Evolutionary conservation across 2,329 filamentous ascomycete genomes (phyloP), one percentile per base, ranked within the genome.

Genomic region (Gnomoniopsis smithogilvyi): DNA sequence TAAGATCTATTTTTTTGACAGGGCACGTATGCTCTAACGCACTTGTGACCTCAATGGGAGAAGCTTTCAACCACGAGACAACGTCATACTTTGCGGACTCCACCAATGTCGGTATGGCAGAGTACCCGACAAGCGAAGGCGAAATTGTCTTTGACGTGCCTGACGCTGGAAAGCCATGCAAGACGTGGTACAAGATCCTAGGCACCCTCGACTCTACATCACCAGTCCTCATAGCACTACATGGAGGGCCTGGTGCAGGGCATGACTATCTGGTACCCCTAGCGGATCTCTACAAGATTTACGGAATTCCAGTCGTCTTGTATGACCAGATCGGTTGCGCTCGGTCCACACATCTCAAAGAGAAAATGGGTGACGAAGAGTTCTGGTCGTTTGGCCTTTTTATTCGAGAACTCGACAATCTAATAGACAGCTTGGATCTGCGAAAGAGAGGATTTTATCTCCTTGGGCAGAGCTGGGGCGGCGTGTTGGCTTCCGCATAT

Each of bases 251-350:
- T 3, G 79, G 79, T 15, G 71, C 73, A 24, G 70, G 73, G 17
- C 76, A 78, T 60, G 70, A 76, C n/a, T 78, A 77, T 60, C 61
- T 78, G 15, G 62, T 48, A 2, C 56, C 58, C 6, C 45, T 59
- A 47, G 46, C 56, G 22, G 60, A 64, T 17, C 46, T 64, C 14
- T 45, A 41, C 36, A 47, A 56, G 22, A 6, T 50, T 24, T 51
- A 69, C 1, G 62, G 54, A 22, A 63, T 56, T 8, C 76, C 80
- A 0, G 68, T 82, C 1, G 66, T 83, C 15, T 74, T 82, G 65
- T 83, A 83, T 64, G 80, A 83, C 62, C 80, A 83, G 60, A 72
- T 83, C 50, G 80, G 80, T 14, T 77, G 74, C 59, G 80, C 78
- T 8, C 66, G 65, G 15, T 80, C 76, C 2, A 82, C 80, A 0